These are phyloP conservation scores for Tirmania nivea DNA, from an alignment of 495 filamentous ascomycete species.

Conservation along the genomic window DNA sequence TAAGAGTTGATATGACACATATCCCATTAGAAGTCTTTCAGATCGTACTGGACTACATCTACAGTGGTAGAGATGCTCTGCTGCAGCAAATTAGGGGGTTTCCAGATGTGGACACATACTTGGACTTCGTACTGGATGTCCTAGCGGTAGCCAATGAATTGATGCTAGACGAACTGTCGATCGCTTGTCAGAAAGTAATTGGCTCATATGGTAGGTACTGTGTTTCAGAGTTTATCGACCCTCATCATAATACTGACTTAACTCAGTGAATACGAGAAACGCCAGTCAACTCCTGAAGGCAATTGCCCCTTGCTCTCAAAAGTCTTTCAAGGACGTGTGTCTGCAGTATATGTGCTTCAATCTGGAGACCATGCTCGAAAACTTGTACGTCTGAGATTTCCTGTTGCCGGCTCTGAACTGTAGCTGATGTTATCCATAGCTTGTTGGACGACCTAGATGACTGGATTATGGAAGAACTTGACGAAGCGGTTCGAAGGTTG, in stretches of 20 bases:
- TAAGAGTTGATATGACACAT: constrained; percentile 68
- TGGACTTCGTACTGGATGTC: constrained; percentile 78
- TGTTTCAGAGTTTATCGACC: background rate
- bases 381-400: constrained; percentile 32
- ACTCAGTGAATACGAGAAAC: constrained; percentile 57
- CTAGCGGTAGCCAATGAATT: constrained; percentile 78
- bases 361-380: constrained; percentile 72
- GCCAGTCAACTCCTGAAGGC: constrained; percentile 64
- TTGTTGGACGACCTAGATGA: constrained; percentile 69
- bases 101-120: constrained; percentile 61
- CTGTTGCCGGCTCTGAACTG: background rate
- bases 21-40: constrained; percentile 48
- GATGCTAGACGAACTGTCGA: constrained; percentile 77
- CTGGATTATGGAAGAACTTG: constrained; percentile 56
- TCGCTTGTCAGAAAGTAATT: constrained; percentile 70
- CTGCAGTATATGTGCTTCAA: constrained; percentile 84
- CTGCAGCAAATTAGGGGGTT: constrained; percentile 30
- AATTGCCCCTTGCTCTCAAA: constrained; percentile 58
- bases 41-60: constrained; percentile 62
- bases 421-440: constrained; percentile 19
- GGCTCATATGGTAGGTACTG: constrained; percentile 51
- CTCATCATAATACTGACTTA: constrained; percentile 5
- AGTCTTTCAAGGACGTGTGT: constrained; percentile 67
- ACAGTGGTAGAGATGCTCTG: constrained; percentile 46
- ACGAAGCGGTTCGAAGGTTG: constrained; percentile 56